Evolutionary conservation across 257 asterid species (phyloP).

Genomic region (Rehmannia glutinosa): DNA sequence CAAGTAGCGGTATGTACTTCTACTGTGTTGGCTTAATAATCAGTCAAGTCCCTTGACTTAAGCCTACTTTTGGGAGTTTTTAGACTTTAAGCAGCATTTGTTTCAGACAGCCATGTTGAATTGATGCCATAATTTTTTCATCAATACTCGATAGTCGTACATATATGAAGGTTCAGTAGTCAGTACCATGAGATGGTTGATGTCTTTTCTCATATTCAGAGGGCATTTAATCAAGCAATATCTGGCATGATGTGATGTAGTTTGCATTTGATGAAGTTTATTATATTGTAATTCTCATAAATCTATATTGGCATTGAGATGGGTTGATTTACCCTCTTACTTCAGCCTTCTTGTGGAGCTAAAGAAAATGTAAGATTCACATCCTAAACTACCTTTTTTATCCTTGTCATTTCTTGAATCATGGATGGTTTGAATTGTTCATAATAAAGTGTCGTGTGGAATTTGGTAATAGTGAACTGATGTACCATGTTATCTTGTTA

Average conservation of each 20-base stretch:
- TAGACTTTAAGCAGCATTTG: not conserved
- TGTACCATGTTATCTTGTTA: not conserved
- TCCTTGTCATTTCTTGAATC: not conserved
- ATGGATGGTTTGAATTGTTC: not conserved
- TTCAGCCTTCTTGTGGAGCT: too few species aligned
- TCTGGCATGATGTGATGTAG: not conserved
- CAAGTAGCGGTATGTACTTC: not conserved
- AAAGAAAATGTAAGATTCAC: not conserved
- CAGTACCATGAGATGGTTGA: not conserved
- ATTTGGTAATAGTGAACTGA: constrained; percentile 1
- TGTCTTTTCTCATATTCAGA: not conserved
- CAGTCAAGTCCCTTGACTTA: not conserved
- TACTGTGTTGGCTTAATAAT: not conserved
- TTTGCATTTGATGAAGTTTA: not conserved
- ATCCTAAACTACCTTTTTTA: not conserved
- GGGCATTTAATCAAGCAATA: not conserved
- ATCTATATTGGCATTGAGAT: not conserved
- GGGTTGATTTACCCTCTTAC: too few species aligned
- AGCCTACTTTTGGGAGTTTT: not conserved
- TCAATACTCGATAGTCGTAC: not conserved
- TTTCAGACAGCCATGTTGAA: not conserved
- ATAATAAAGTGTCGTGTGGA: not conserved
- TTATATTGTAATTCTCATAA: not conserved
- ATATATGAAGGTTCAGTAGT: not conserved
- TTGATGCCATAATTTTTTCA: not conserved